These are phyloP conservation scores for Alternaria sp. DNA, from an alignment of 2,329 filamentous ascomycete species.

Conservation along the genomic window DNA sequence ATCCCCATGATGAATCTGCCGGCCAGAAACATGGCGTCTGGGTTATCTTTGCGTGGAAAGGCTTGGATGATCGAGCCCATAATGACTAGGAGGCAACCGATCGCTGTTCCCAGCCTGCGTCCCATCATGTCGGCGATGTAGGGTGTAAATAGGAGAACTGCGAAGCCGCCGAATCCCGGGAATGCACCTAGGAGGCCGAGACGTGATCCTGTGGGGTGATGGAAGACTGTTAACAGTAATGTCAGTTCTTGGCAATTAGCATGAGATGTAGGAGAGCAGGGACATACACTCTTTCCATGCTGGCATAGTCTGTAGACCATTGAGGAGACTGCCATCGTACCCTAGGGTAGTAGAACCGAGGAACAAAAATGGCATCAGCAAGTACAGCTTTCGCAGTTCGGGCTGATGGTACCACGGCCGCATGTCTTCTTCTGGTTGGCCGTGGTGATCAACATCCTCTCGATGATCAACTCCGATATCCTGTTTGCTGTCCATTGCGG, in stretches of 20 bases:
- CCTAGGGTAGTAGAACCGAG: constrained; percentile 40
- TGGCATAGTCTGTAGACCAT: constrained; percentile 52
- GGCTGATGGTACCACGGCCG: neutral
- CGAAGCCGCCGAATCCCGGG: neutral
- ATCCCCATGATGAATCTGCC: neutral
- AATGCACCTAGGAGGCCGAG: constrained; percentile 25
- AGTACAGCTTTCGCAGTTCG: neutral
- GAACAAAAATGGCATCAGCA: neutral
- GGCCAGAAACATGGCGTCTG: neutral
- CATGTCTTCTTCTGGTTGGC: neutral
- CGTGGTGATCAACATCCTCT: neutral
- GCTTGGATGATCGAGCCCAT: constrained; percentile 60
- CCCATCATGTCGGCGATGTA: neutral
- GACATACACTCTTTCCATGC: constrained; percentile 18
- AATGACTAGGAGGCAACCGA: constrained; percentile 53
- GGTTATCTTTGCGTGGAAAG: constrained; percentile 34
- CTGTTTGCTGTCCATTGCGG: neutral
- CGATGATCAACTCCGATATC: neutral
- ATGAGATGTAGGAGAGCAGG: neutral
- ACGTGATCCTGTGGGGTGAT: constrained; percentile 20
- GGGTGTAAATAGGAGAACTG: neutral
- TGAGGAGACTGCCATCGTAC: constrained; percentile 50
- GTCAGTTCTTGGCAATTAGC: neutral
- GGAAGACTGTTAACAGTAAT: constrained; percentile 7
- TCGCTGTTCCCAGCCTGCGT: constrained; percentile 13